These are phyloP conservation scores for Arthrobotrys iridis DNA, from an alignment of 2,329 filamentous ascomycete species.

Conservation along the genomic window DNA sequence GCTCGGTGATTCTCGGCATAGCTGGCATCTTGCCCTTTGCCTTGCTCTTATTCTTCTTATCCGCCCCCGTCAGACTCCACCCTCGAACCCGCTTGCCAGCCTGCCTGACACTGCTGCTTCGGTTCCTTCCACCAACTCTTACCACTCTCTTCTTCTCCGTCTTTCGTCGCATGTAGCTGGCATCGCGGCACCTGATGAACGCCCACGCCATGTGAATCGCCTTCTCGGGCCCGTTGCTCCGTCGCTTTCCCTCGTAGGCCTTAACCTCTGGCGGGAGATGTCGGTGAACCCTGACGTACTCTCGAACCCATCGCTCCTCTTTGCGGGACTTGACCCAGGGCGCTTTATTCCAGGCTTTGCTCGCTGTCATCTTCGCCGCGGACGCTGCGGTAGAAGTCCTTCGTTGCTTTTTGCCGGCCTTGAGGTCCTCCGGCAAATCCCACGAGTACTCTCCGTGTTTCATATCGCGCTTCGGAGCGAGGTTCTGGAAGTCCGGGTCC, in stretches of 20 bases:
- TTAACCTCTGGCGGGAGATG: conserved; percentile 50
- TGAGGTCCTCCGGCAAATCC: conserved; percentile 39
- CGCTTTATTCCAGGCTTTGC: conserved; percentile 45
- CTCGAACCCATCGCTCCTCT: conserved; percentile 39
- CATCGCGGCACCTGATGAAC: conserved; percentile 47
- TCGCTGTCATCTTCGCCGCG: conserved; percentile 6
- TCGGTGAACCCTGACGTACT: conserved; percentile 49
- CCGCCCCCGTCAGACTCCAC: conserved; percentile 35
- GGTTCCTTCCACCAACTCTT: conserved; percentile 28
- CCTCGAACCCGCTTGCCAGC: conserved; percentile 48
- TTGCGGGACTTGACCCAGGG: conserved; percentile 38
- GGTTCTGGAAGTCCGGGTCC: conserved; percentile 43
- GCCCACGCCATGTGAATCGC: conserved; percentile 52
- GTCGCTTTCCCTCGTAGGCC: conserved; percentile 32
- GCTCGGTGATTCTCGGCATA: background rate
- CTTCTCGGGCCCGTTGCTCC: conserved; percentile 52
- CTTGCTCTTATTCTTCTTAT: conserved; percentile 15
- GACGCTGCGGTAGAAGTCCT: conserved; percentile 2
- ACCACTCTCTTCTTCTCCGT: conserved; percentile 37
- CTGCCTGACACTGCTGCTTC: conserved; percentile 43
- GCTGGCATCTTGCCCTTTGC: conserved; percentile 35
- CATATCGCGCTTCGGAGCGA: conserved; percentile 42
- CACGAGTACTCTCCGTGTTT: conserved; percentile 44
- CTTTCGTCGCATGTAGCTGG: conserved; percentile 47
- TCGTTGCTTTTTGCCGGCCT: conserved; percentile 20